Base-by-base conservation (phyloP, 768 basidiomycete species). In the Suillus decipiens region DNA sequence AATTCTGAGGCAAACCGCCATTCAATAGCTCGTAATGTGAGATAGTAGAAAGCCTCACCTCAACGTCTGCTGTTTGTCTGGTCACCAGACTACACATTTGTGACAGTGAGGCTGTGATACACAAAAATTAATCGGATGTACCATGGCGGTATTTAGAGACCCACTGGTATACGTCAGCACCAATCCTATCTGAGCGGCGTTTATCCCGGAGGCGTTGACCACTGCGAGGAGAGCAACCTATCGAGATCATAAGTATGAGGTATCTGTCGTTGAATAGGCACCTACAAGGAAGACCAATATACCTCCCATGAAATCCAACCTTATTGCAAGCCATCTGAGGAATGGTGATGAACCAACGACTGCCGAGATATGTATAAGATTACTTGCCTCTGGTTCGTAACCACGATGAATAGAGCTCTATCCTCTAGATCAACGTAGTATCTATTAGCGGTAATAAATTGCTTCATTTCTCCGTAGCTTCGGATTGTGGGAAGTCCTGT, bases 371-470 rank as follows among this genome's bases (percentile, higher is more conserved):
- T 47, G 63, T 60, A 33, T 39, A 45, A 22, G 62, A 12, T 14
- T 34, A 56, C 63, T 12, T 70, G 85, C 78, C 88, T 80, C 75
- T 91, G 89, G 66, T 89, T 89, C 5, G 86, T 84, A 45, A 86
- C 81, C 0, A 86, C 86, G 28, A 90, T 72, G 65, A 84, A 84
- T 54, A 89, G 79, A 0, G 90, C 89, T n/a, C 92, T 81, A 68
- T 91, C 86, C 74, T 93, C 90, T 17, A 90, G 79, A 70, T 93
- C 90, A 61, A 90, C 84, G 69, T 84, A 85, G 48, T 82, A 80
- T 67, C 84, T 80, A 70, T 92, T 92, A 54, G 88, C 84, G 15
- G 76, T 72, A 31, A 88, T 74, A 75, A 92, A 95, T 12, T 88
- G 80, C 0, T 77, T 70, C 2, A 83, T 79, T 67, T 85, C 85